Percentiles rank a stretch among this genome's conserved stretches.
These are phyloP conservation scores for Penicillium sp. DNA, from an alignment of 2,329 filamentous ascomycete species.

Conservation along the genomic window DNA sequence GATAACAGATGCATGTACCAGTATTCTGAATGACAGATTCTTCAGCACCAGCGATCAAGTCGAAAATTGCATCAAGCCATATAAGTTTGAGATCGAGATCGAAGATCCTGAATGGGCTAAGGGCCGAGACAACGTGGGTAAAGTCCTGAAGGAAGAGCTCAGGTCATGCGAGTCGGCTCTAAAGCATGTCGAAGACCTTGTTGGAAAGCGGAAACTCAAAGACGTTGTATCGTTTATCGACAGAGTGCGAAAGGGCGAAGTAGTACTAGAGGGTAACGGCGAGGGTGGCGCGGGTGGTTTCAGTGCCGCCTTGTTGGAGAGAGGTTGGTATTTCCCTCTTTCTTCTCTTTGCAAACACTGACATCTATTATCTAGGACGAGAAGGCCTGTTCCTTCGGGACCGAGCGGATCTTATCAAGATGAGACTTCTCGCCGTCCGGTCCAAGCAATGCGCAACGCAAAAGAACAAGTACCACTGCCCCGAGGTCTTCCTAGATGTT, in stretches of 20 bases:
- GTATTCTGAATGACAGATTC: slow-evolving; percentile 87
- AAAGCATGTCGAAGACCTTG: slow-evolving; percentile 68
- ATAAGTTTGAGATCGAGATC: slow-evolving; percentile 96
- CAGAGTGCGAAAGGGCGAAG: slow-evolving; percentile 79
- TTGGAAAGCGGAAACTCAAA: slow-evolving; percentile 78
- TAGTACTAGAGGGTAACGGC: slow-evolving; percentile 79
- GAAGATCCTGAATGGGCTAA: slow-evolving; percentile 85
- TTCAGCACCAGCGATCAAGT: slow-evolving; percentile 98
- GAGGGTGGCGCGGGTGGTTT: slow-evolving; percentile 88
- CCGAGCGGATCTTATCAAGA: slow-evolving; percentile 81
- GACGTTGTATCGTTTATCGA: slow-evolving; percentile 93
- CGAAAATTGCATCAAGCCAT: slow-evolving; percentile 98
- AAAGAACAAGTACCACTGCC: slow-evolving; percentile 94
- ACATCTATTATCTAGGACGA: slow-evolving; percentile 57
- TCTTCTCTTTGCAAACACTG: not conserved
- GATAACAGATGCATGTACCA: slow-evolving; percentile 86
- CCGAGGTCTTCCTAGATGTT: slow-evolving; percentile 95
- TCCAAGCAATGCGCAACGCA: slow-evolving; percentile 81
- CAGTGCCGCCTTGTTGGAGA: slow-evolving; percentile 77
- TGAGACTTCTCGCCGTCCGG: slow-evolving; percentile 83
- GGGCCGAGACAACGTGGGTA: slow-evolving; percentile 77
- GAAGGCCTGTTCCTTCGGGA: slow-evolving; percentile 94
- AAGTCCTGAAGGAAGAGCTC: slow-evolving; percentile 82
- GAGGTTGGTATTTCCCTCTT: slow-evolving; percentile 56
- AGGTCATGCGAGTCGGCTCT: slow-evolving; percentile 76